phyloP scores from a whole-genome alignment of 805 yeast species.

The Blastobotrys parvus region DNA sequence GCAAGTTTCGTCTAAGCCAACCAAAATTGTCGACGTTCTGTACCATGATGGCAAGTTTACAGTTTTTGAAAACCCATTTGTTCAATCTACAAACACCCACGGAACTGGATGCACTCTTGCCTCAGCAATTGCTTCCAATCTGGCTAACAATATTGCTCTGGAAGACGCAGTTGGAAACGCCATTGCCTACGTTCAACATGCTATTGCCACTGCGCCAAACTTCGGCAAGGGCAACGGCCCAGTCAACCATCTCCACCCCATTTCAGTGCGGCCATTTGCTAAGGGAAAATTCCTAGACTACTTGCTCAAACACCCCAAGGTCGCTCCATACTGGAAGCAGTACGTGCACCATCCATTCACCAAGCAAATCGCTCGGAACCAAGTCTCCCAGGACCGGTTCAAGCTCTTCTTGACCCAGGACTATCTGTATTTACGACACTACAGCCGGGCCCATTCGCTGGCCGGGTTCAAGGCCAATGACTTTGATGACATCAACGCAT shows the following conservation, averaged over 20 bases:
- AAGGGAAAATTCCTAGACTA: slow-evolving; percentile 39
- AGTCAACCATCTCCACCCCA: slow-evolving; percentile 51
- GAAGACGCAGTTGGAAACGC: slow-evolving; percentile 45
- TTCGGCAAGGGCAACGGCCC: slow-evolving; percentile 57
- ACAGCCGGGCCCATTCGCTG: slow-evolving; percentile 55
- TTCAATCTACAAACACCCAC: slow-evolving; percentile 53
- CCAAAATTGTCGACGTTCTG: slow-evolving; percentile 20
- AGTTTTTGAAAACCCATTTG: slow-evolving; percentile 40
- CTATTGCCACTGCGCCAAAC: slow-evolving; percentile 45
- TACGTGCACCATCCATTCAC: slow-evolving; percentile 61
- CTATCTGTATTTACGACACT: slow-evolving; percentile 59
- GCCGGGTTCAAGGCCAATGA: slow-evolving; percentile 58
- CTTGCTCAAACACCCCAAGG: slow-evolving; percentile 47
- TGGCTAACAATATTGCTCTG: slow-evolving; percentile 48
- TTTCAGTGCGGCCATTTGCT: slow-evolving; percentile 26
- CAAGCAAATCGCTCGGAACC: slow-evolving; percentile 40
- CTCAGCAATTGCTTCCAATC: slow-evolving; percentile 67
- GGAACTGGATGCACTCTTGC: slow-evolving; percentile 91
- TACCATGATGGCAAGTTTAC: slow-evolving; percentile 38
- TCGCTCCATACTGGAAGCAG: slow-evolving; percentile 46
- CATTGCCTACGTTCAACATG: slow-evolving; percentile 59
- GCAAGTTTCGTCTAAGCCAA: slow-evolving; percentile 10
- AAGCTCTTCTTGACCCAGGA: slow-evolving; percentile 54
- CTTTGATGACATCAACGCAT: slow-evolving; percentile 37
- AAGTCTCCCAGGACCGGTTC: slow-evolving; percentile 43